These are phyloP conservation scores for Pichia eremophila DNA, from an alignment of 805 yeast species.

Conservation along the genomic window DNA sequence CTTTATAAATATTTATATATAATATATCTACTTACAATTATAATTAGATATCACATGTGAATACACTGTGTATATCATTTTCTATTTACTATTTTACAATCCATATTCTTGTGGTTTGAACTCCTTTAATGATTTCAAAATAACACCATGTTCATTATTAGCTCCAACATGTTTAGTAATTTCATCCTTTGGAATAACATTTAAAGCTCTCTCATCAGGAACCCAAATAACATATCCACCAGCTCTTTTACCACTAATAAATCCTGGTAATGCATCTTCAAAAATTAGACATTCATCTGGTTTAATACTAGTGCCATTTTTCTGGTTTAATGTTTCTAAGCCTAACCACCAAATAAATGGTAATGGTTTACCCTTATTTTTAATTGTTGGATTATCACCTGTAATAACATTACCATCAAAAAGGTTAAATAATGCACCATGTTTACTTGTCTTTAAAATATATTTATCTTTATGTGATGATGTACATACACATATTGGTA, in stretches of 20 bases:
- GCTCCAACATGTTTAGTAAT: conserved; percentile 35
- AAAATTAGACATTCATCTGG: conserved; percentile 82
- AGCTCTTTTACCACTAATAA: conserved; percentile 71
- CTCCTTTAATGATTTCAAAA: conserved; percentile 41
- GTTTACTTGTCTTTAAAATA: conserved; percentile 63
- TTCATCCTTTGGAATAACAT: conserved; percentile 41
- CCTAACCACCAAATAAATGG: conserved; percentile 93
- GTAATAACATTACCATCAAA: conserved; percentile 65
- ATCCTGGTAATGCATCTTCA: conserved; percentile 95
- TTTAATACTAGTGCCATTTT: conserved; percentile 36
- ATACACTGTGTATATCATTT: too few species aligned
- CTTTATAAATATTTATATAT: background rate
- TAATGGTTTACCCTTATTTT: conserved; percentile 84
- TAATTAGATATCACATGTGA: background rate
- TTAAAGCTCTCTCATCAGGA: conserved; percentile 70
- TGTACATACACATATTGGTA: conserved; percentile 89
- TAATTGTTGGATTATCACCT: conserved; percentile 80
- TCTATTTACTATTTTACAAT: conserved; percentile 14
- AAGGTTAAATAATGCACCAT: conserved; percentile 44
- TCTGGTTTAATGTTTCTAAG: conserved; percentile 54
- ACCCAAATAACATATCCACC: conserved; percentile 90
- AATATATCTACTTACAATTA: background rate
- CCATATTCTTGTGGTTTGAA: conserved; percentile 44
- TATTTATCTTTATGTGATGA: conserved; percentile 60
- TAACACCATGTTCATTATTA: conserved; percentile 40